Base-by-base conservation (phyloP, 805 yeast species). In the Pichia sporocuriosa region DNA sequence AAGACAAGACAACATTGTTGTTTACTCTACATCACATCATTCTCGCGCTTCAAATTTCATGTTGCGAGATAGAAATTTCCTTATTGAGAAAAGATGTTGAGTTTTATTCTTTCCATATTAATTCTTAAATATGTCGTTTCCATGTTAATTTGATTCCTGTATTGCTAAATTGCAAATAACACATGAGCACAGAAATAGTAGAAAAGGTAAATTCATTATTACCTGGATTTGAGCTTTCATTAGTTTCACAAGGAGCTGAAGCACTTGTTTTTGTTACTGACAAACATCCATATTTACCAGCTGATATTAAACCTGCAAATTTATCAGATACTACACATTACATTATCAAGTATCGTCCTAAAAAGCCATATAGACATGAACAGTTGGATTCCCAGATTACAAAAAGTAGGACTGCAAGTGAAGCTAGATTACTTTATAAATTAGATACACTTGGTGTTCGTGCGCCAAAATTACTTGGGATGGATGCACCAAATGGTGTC, bases 181-280 rank as follows among this genome's bases (percentile, higher is more conserved):
- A 15, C 1, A 39, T 81, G 88, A 79, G 87, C 9, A 71, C 70
- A 16, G 67, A 62, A 22, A 63, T 80, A 1, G 45, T 82, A 6
- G 61, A 55, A 3, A 58, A 53, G 26, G 79, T 77, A 0, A 62
- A 68, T 36, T 32, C 49, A 1, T 61, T 68, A 19, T 55, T 81
- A 19, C 70, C 73, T 1, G 66, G 71, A 32, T 65, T 81, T 6
- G 75, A 79, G 0, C 56, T 82, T 4, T 54, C 59, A 1, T 66
- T 75, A 23, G 65, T 87, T 2, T 84, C 94, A 0, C 96, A 87
- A 56, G 96, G 96, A 21, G 96, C 96, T 1, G 96, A 87, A 58
- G 95, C 95, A 0, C 69, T 86, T 10, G 88, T 86, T 2, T 84
- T 84, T 59, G 57, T 67, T 11, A 72, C 90, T 0, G 45, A 59